These are phyloP conservation scores for Oenanthe sinensis DNA, from an alignment of 129 eudicot species.

Conservation along the genomic window DNA sequence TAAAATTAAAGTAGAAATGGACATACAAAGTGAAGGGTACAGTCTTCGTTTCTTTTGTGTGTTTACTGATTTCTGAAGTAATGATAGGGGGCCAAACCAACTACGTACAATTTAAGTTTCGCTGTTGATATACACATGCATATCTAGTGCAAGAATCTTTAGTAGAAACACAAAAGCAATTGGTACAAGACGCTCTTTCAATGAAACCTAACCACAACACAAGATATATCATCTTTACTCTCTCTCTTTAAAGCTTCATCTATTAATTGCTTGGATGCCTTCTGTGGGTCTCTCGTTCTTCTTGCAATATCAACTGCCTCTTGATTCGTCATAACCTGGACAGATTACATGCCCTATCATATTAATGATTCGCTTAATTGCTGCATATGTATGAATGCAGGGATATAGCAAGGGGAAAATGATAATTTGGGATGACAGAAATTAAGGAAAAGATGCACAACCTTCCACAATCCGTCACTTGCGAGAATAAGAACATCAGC, in stretches of 20 bases:
- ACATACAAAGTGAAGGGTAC: neutral
- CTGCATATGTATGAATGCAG: neutral
- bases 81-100: neutral
- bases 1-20: neutral
- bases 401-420: neutral
- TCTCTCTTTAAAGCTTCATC: conserved; percentile 65
- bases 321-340: conserved; percentile 55
- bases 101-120: neutral
- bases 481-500: conserved; percentile 69
- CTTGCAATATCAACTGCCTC: conserved; percentile 66
- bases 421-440: neutral
- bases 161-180: neutral
- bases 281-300: conserved; percentile 45
- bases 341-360: neutral
- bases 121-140: neutral
- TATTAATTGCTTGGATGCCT: conserved; percentile 61
- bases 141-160: neutral
- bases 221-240: conserved; percentile 73
- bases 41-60: no score
- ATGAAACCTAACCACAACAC: conserved; percentile 57
- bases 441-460: conserved; percentile 4
- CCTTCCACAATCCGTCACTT: conserved; percentile 91
- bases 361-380: neutral
- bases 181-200: conserved; percentile 3
- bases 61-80: neutral